A percentile compares a stretch with the other conserved stretches of the same genome.
Conservation (phyloP, 169 alveolate genomes). For the Plasmodium malariae region DNA sequence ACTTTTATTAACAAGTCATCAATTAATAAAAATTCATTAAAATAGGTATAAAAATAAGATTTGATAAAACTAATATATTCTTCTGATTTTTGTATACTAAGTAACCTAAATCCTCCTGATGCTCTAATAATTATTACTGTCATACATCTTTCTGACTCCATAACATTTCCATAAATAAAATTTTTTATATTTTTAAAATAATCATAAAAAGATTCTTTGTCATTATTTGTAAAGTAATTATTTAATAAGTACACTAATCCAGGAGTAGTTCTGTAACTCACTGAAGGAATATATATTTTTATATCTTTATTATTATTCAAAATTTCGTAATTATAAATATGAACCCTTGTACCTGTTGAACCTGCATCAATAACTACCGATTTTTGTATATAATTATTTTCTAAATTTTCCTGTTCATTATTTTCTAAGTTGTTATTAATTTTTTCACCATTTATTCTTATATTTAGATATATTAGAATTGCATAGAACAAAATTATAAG, state of each 20-base stretch:
- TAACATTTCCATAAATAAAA: conserved; percentile 62
- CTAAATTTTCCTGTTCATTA: not conserved
- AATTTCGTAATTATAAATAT: conserved; percentile 64
- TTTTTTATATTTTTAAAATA: conserved; percentile 63
- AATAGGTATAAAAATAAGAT: conserved; percentile 32
- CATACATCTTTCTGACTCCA: conserved; percentile 26
- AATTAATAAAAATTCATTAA: conserved; percentile 66
- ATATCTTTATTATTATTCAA: conserved; percentile 24
- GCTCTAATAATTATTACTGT: conserved; percentile 71
- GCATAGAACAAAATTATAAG: conserved; percentile 15
- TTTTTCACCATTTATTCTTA: not conserved
- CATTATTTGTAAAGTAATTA: conserved; percentile 35
- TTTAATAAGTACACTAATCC: conserved; percentile 72
- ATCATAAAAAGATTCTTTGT: conserved; percentile 38
- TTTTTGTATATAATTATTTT: conserved; percentile 10
- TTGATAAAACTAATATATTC: conserved; percentile 56
- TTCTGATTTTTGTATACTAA: conserved; percentile 45
- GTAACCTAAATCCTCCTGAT: conserved; percentile 75
- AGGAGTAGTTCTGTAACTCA: conserved; percentile 62
- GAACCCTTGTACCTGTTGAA: conserved; percentile 76
- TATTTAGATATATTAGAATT: not conserved
- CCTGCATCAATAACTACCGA: conserved; percentile 77
- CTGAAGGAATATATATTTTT: conserved; percentile 61
- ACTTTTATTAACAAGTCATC: conserved; percentile 66
- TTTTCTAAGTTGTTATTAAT: not conserved